Conservation (phyloP, 345 rosid species). For the Murraya paniculata region DNA sequence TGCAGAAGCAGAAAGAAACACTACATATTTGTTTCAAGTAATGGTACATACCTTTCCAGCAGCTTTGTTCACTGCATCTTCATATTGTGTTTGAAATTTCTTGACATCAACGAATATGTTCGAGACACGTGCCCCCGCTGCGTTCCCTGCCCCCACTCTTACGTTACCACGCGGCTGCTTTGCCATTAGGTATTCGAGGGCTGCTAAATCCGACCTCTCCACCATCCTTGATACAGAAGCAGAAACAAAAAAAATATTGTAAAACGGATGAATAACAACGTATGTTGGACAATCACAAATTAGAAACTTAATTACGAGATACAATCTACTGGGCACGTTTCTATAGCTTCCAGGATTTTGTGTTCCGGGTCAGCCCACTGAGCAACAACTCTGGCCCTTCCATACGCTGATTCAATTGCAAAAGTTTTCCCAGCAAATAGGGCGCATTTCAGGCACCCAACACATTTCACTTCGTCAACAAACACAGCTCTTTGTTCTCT, state of each 20-base stretch:
- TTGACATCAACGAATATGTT: slow-evolving; percentile 78
- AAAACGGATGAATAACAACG: neutral
- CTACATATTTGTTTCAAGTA: neutral
- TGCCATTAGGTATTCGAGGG: slow-evolving; percentile 84
- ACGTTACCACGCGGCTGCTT: slow-evolving; percentile 92
- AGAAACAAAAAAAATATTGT: neutral
- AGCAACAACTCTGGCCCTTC: slow-evolving; percentile 88
- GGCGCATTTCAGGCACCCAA: slow-evolving; percentile 94
- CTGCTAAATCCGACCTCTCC: slow-evolving; percentile 82
- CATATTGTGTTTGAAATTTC: slow-evolving; percentile 59
- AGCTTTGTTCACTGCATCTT: slow-evolving; percentile 34
- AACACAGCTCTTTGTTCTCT: slow-evolving; percentile 74
- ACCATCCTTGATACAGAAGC: slow-evolving; percentile 42
- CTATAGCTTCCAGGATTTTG: slow-evolving; percentile 71
- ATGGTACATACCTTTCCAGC: slow-evolving; percentile 30
- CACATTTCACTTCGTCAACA: slow-evolving; percentile 88
- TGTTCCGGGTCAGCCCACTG: slow-evolving; percentile 93
- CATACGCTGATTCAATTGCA: slow-evolving; percentile 69
- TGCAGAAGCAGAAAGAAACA: neutral
- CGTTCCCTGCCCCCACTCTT: slow-evolving; percentile 58
- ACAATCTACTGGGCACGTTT: slow-evolving; percentile 81
- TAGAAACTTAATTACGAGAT: slow-evolving; percentile 53
- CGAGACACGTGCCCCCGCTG: slow-evolving; percentile 61
- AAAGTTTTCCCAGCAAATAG: slow-evolving; percentile 74
- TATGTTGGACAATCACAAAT: neutral